phyloP scores from a whole-genome alignment of 352 stramenopile genomes.

The Phytophthora crassamura region DNA sequence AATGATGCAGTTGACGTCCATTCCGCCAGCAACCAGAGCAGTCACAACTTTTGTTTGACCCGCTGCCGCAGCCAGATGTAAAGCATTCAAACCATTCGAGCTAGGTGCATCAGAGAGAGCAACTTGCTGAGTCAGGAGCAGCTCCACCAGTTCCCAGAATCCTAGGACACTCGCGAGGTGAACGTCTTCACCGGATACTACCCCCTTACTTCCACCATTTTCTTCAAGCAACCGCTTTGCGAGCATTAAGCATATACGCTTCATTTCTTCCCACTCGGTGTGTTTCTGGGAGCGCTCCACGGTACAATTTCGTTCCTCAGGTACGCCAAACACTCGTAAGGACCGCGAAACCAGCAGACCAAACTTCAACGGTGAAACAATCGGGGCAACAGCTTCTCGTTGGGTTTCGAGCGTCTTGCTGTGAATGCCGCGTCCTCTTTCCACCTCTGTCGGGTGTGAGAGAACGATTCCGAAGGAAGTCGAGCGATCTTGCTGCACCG shows the following conservation, averaged over 20 bases:
- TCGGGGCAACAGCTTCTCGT: neutral
- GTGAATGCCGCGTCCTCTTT: neutral
- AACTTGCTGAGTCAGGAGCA: conserved; percentile 62
- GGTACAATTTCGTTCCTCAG: conserved; percentile 25
- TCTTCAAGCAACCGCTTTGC: conserved; percentile 41
- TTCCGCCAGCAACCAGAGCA: conserved; percentile 53
- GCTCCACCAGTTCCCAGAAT: conserved; percentile 54
- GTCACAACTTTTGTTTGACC: conserved; percentile 52
- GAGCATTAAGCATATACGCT: conserved; percentile 47
- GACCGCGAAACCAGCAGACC: conserved; percentile 45
- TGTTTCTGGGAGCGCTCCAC: conserved; percentile 29
- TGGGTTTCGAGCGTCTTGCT: neutral
- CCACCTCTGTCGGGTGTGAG: conserved; percentile 1
- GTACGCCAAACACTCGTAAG: conserved; percentile 34
- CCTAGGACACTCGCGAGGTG: conserved; percentile 51
- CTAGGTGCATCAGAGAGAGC: conserved; percentile 48
- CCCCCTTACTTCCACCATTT: conserved; percentile 43
- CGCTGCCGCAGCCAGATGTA: conserved; percentile 59
- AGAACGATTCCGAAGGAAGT: conserved; percentile 51
- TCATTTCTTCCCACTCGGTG: conserved; percentile 49
- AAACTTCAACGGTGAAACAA: conserved; percentile 61
- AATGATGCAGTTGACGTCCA: conserved; percentile 60
- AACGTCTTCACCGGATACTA: conserved; percentile 61
- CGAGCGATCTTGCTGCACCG: conserved; percentile 35
- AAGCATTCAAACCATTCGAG: conserved; percentile 44